Percentiles rank a stretch among this genome's conserved stretches.
phyloP scores from a whole-genome alignment of 768 basidiomycete genomes.

The Butyriboletus loyo region DNA sequence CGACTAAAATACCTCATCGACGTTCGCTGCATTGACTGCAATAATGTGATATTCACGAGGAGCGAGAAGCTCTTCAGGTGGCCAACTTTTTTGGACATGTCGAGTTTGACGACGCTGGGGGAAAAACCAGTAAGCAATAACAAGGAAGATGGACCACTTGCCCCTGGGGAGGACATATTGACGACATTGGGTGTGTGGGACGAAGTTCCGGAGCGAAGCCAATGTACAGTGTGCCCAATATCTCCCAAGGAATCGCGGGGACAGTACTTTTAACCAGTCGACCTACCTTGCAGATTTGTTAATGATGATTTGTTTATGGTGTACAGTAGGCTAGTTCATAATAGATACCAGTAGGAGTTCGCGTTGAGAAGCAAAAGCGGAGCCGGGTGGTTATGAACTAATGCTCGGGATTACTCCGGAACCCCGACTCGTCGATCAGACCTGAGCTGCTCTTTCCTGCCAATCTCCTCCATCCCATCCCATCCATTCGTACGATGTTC shows the following conservation, averaged over 20 bases:
- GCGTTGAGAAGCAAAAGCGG: neutral
- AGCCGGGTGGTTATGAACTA: neutral
- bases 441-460: neutral
- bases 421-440: neutral
- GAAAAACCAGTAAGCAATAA: slow-evolving; percentile 1
- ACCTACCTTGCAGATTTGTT: neutral
- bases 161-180: slow-evolving; percentile 15
- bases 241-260: neutral
- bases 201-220: neutral
- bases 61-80: slow-evolving; percentile 15
- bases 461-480: neutral
- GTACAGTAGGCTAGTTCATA: too few species aligned
- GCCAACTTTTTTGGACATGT: slow-evolving; percentile 11
- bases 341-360: too few species aligned
- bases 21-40: slow-evolving; percentile 22
- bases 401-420: neutral
- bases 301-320: too few species aligned
- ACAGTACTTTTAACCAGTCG: neutral
- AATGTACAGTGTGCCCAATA: neutral
- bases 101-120: slow-evolving; percentile 10
- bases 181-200: slow-evolving; percentile 22
- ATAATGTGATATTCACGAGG: slow-evolving; percentile 2
- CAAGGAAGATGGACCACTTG: neutral
- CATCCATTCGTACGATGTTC: neutral
- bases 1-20: slow-evolving; percentile 17